These are phyloP conservation scores for Lachnellula occidentalis DNA, from an alignment of 2,329 filamentous ascomycete species.

Conservation along the genomic window DNA sequence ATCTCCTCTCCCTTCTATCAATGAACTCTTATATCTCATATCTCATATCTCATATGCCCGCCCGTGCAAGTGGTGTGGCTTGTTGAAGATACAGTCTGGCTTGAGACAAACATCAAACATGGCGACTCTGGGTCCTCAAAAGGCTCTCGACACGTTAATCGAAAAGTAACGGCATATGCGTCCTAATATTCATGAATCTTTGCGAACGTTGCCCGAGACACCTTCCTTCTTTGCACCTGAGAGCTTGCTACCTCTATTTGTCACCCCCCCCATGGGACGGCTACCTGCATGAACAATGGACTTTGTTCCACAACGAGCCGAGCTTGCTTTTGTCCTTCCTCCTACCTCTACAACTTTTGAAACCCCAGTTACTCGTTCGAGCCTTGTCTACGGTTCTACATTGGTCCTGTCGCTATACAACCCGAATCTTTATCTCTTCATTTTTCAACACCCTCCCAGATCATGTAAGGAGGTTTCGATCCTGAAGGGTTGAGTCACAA, in stretches of 20 bases:
- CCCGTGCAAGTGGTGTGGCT: too few relatives aligned
- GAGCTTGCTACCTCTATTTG: neutral
- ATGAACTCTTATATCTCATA: neutral
- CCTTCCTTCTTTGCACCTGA: neutral
- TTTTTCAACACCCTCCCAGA: neutral
- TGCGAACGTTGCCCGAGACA: neutral
- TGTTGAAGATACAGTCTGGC: too few relatives aligned
- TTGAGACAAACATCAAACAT: too few relatives aligned
- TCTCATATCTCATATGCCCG: neutral
- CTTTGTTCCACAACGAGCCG: slow-evolving; percentile 1
- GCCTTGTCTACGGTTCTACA: neutral
- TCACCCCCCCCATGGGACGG: neutral
- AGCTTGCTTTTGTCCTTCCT: neutral
- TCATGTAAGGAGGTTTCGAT: neutral
- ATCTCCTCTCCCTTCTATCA: neutral
- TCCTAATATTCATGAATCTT: too few relatives aligned
- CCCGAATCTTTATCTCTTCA: too few relatives aligned
- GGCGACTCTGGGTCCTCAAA: too few relatives aligned
- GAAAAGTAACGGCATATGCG: too few relatives aligned
- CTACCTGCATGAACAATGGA: slow-evolving; percentile 19
- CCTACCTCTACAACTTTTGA: neutral
- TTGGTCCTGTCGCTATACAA: too few relatives aligned
- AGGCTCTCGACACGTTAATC: too few relatives aligned
- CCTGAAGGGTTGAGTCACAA: neutral
- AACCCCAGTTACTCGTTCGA: neutral